Conservation (phyloP, 768 basidiomycete species). For the Mycena filopes region DNA sequence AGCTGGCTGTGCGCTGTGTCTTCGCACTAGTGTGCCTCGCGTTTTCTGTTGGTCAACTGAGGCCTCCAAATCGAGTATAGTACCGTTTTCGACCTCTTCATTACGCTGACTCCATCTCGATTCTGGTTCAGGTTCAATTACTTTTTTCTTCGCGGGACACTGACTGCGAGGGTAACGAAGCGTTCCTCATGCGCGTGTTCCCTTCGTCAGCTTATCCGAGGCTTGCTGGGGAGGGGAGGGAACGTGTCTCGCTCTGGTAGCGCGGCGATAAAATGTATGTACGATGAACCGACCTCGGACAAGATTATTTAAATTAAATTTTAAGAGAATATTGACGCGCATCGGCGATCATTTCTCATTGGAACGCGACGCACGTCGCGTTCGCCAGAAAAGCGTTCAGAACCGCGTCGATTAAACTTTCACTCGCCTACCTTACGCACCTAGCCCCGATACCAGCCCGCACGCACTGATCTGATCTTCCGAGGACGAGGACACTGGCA, state of each 20-base stretch:
- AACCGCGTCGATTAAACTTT: conserved; percentile 16
- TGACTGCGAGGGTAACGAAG: conserved; percentile 21
- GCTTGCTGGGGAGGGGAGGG: conserved; percentile 8
- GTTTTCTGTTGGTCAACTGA: conserved; percentile 7
- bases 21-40: conserved; percentile 15
- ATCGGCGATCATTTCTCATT: conserved; percentile 24
- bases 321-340: conserved; percentile 20
- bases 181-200: conserved; percentile 1
- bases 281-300: conserved; percentile 1
- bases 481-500: not conserved
- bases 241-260: conserved; percentile 23
- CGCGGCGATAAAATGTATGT: conserved; percentile 21
- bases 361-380: conserved; percentile 6
- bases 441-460: conserved; percentile 17
- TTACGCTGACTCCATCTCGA: conserved; percentile 14
- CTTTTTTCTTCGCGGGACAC: not conserved
- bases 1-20: not conserved
- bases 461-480: conserved; percentile 20
- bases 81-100: conserved; percentile 12
- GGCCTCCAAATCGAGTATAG: conserved; percentile 27
- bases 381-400: conserved; percentile 11
- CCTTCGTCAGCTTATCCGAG: conserved; percentile 24
- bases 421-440: conserved; percentile 9
- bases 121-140: conserved; percentile 21
- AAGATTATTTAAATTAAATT: conserved; percentile 19